Base-by-base conservation (phyloP, 306 rosid genomes). In the Delonix regia region DNA sequence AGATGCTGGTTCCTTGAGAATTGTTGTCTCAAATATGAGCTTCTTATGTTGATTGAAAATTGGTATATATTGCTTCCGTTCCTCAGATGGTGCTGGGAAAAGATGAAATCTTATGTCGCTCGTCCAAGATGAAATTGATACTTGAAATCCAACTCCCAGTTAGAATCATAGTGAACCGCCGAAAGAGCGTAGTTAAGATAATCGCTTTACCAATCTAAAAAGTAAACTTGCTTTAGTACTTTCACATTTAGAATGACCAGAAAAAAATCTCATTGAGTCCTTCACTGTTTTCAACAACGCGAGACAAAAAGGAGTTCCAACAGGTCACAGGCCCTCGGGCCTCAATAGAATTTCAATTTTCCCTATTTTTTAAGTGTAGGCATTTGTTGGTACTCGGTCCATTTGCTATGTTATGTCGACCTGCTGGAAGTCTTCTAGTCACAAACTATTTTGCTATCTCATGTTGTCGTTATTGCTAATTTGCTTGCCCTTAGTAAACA, bases 401-500 rank as follows among this genome's bases (percentile, higher is more conserved):
- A 21, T 30, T 42, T 69, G 49, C 33, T 60, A 34, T 13, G 49
- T 6, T 14, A 3, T 7, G 0, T 48, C 2, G 38, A 19, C 3
- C 16, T 1, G 10, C 44, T 36, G 0, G 41, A 52, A 47, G 65
- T 1, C 3, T 51, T 7, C n/a, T 5, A 19, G n/a, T 57, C 14
- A 7, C 38, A 33, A 34, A 27, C 36, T 18, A 38, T 7, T 13
- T 38, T 41, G 47, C 9, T 16, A 9, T 51, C 3, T 59, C 2
- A 6, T 9, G 0, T 15, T 57, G 11, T 72, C 41, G 34, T 36
- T 34, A 56, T 57, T 28, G 55, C 18, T 78, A 70, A 33, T 41
- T 44, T 85, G n/a, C 28, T 64, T 83, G 77, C 14, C 51, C 10
- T 3, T 65, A 95, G 99, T 80, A 95, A 73, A 66, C 98, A 95